Conservation (phyloP, 2,329 filamentous ascomycete species). For the Sporothrix humicola region DNA sequence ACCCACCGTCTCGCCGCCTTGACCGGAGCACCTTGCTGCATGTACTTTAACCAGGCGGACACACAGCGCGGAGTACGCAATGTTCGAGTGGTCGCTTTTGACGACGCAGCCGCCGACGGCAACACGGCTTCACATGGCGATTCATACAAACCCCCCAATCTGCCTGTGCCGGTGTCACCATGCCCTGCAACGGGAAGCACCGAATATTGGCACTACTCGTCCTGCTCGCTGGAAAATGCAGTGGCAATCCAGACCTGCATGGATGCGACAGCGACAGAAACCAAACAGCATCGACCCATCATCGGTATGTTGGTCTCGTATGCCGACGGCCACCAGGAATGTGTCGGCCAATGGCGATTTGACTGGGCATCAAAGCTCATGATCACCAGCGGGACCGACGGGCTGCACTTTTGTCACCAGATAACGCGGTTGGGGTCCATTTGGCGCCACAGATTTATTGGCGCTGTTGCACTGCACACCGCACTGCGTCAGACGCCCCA, state of each 20-base stretch:
- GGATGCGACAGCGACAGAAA: background rate
- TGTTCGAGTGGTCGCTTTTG: conserved; percentile 7
- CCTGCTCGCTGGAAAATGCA: conserved; percentile 18
- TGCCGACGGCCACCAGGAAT: conserved; percentile 20
- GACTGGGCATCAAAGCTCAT: conserved; percentile 26
- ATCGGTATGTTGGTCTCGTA: conserved; percentile 21
- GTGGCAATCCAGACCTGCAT: conserved; percentile 27
- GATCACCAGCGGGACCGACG: conserved; percentile 19
- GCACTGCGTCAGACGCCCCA: background rate
- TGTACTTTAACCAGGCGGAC: conserved; percentile 14
- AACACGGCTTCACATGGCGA: background rate
- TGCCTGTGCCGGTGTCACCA: background rate
- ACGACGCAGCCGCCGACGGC: background rate
- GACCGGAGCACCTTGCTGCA: conserved; percentile 6
- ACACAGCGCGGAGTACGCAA: conserved; percentile 1
- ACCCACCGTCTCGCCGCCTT: background rate
- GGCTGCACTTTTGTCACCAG: conserved; percentile 25
- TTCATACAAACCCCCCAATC: background rate
- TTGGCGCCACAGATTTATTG: conserved; percentile 20
- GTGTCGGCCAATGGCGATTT: conserved; percentile 28
- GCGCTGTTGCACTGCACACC: background rate
- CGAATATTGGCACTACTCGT: conserved; percentile 15
- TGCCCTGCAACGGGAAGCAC: background rate
- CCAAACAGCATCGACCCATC: conserved; percentile 17
- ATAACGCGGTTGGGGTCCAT: conserved; percentile 18